A percentile compares a stretch with the other conserved stretches of the same genome.
phyloP scores from a whole-genome alignment of 2,329 filamentous ascomycete species.

The Aspergillus sp. region DNA sequence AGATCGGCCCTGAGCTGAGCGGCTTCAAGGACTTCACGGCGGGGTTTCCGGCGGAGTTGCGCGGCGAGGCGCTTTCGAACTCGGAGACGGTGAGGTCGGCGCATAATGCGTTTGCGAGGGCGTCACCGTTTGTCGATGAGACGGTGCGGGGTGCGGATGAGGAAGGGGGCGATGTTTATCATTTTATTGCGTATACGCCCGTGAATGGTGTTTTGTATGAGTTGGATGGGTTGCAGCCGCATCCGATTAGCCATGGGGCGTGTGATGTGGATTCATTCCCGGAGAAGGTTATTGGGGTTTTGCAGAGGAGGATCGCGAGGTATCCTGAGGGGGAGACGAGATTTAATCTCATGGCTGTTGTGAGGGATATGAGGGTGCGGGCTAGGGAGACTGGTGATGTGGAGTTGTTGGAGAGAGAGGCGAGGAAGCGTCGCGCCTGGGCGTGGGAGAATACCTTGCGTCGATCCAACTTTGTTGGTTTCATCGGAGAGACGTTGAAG shows the following conservation, averaged over 20 bases:
- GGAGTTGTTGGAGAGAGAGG: background rate
- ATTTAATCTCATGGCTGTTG: conserved; percentile 94
- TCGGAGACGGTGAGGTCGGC: conserved; percentile 67
- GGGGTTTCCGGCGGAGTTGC: conserved; percentile 71
- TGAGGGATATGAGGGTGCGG: conserved; percentile 71
- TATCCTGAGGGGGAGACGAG: conserved; percentile 86
- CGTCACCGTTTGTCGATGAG: conserved; percentile 90
- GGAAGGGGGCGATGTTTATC: conserved; percentile 79
- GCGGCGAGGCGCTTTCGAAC: conserved; percentile 68
- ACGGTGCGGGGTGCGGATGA: conserved; percentile 67
- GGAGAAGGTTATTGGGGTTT: conserved; percentile 75
- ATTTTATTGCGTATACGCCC: conserved; percentile 93
- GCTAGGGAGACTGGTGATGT: conserved; percentile 39
- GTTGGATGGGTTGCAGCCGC: conserved; percentile 88
- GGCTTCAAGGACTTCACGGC: conserved; percentile 88
- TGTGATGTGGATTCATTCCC: conserved; percentile 71
- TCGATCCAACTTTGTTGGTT: conserved; percentile 93
- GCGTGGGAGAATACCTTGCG: conserved; percentile 90
- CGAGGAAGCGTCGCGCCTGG: conserved; percentile 64
- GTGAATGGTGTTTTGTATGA: conserved; percentile 82
- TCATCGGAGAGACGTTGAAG: conserved; percentile 85
- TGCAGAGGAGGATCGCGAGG: conserved; percentile 75
- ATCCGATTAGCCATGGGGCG: conserved; percentile 80
- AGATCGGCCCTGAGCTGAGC: conserved; percentile 65
- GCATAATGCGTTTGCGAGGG: conserved; percentile 86